phyloP scores from a whole-genome alignment of 192 early-diverging fungal species.

The Gonapodya sp. region DNA sequence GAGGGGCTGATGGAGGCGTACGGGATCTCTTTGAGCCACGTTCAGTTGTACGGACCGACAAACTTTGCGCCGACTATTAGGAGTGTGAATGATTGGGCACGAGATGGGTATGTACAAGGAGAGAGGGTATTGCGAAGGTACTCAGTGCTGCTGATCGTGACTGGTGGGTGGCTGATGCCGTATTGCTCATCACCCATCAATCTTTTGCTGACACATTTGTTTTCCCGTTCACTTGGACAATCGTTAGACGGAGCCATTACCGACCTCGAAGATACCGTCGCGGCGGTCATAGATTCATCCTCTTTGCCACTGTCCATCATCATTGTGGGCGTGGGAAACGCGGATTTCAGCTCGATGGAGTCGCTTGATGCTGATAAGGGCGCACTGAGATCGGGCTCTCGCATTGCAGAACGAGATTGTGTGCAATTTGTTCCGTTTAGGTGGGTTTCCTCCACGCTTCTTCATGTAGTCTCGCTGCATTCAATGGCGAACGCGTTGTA shows the following conservation, averaged over 20 bases:
- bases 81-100: slow-evolving; percentile 14
- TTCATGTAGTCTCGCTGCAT: slow-evolving; percentile 25
- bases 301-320: slow-evolving; percentile 35
- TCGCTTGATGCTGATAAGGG: slow-evolving; percentile 37
- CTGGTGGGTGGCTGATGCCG: background rate
- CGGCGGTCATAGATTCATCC: slow-evolving; percentile 32
- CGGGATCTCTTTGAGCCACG: slow-evolving; percentile 22
- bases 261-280: slow-evolving; percentile 28
- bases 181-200: background rate
- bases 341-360: slow-evolving; percentile 38
- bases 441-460: slow-evolving; percentile 16
- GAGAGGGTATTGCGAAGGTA: background rate
- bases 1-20: slow-evolving; percentile 37
- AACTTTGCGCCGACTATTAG: slow-evolving; percentile 34
- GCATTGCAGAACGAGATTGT: slow-evolving; percentile 32
- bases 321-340: slow-evolving; percentile 46
- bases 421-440: slow-evolving; percentile 49
- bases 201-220: background rate
- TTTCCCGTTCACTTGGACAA: slow-evolving; percentile 6
- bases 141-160: slow-evolving; percentile 1
- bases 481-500: background rate
- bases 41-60: slow-evolving; percentile 38
- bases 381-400: slow-evolving; percentile 12
- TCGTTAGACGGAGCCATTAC: slow-evolving; percentile 16
- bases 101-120: background rate